Evolutionary conservation across 495 filamentous ascomycete genomes (phyloP).

Genomic region (Talaromyces adpressus): DNA sequence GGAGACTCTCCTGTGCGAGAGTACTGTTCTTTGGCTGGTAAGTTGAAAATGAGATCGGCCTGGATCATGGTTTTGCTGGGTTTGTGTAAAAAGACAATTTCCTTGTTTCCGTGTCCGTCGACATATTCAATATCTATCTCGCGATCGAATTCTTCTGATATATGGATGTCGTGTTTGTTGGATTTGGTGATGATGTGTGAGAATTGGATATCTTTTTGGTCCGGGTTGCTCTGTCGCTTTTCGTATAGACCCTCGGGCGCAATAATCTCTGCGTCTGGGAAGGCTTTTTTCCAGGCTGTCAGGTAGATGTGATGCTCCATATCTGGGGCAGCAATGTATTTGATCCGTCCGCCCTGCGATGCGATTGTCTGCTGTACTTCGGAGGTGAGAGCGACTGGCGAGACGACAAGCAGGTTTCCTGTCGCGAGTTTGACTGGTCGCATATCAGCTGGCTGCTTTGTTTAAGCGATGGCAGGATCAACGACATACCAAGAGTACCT

Average conservation of each 20-base stretch:
- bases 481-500: constrained; percentile 67
- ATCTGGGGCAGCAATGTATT: constrained; percentile 81
- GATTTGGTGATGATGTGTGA: constrained; percentile 55
- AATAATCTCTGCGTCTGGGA: constrained; percentile 69
- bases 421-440: constrained; percentile 62
- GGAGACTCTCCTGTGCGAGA: constrained; percentile 49
- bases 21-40: constrained; percentile 85
- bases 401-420: constrained; percentile 83
- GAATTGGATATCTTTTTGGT: constrained; percentile 64
- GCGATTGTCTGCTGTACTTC: constrained; percentile 63
- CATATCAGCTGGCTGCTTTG: not conserved
- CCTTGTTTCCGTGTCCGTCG: constrained; percentile 70
- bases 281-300: constrained; percentile 72
- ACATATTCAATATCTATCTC: constrained; percentile 89
- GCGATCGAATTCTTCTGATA: constrained; percentile 71
- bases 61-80: constrained; percentile 78
- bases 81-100: constrained; percentile 80
- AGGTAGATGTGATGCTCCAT: constrained; percentile 92
- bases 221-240: constrained; percentile 63
- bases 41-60: constrained; percentile 87
- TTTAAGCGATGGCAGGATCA: not conserved
- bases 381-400: constrained; percentile 73
- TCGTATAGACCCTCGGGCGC: constrained; percentile 81
- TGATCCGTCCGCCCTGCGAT: constrained; percentile 62
- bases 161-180: constrained; percentile 40